phyloP scores from a whole-genome alignment of 2,329 filamentous ascomycete genomes.

The Fusarium chaquense region DNA sequence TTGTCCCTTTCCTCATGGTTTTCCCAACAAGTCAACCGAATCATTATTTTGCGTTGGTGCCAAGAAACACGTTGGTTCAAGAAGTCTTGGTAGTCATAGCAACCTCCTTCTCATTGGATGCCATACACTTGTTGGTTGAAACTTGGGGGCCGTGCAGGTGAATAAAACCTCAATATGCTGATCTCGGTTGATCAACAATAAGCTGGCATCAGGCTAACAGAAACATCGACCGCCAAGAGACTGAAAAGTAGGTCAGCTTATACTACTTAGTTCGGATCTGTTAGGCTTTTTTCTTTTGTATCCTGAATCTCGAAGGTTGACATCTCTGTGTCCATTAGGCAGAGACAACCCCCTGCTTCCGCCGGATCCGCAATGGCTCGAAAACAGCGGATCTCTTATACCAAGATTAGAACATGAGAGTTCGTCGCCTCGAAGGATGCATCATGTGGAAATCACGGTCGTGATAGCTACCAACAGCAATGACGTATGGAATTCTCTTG shows the following conservation, averaged over 20 bases:
- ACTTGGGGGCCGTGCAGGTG: background rate
- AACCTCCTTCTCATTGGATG: background rate
- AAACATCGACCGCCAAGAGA: no score
- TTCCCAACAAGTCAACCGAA: no score
- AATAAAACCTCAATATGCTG: background rate
- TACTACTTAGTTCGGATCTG: no score
- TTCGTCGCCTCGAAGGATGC: background rate
- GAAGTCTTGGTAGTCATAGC: background rate
- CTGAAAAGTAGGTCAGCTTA: no score
- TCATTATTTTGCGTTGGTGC: fast-evolving
- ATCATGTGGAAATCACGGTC: background rate
- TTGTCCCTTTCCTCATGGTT: no score
- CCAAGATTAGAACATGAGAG: background rate
- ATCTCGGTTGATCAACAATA: background rate
- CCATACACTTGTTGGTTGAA: background rate
- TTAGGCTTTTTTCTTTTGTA: no score
- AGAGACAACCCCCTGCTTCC: background rate
- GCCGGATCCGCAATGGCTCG: no score
- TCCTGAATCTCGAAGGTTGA: no score
- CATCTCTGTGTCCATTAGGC: no score
- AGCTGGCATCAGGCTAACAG: no score
- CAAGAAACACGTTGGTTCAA: background rate
- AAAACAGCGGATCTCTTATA: background rate
- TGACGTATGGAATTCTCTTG: background rate
- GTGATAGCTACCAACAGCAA: background rate